A percentile compares a stretch with the other conserved stretches of the same genome.
Evolutionary conservation across 225 moss, liverwort and hornwort species (phyloP).

Genomic region (Asterella californica): DNA sequence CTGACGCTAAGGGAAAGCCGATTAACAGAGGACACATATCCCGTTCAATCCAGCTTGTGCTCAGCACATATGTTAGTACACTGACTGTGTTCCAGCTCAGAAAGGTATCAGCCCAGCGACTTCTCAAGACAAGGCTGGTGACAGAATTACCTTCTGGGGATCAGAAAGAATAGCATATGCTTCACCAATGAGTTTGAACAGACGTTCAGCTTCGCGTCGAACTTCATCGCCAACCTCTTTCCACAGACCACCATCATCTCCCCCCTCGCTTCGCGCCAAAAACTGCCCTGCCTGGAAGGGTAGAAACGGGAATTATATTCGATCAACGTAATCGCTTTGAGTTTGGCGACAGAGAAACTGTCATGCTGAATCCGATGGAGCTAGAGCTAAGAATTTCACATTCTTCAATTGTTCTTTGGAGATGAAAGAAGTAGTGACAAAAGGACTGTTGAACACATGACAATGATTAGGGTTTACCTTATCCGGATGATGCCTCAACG

Average conservation of each 20-base stretch:
- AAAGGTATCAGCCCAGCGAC: too few species aligned
- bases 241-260: slow-evolving; percentile 57
- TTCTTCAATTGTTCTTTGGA: neutral
- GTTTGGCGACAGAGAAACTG: neutral
- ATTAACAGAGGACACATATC: too few species aligned
- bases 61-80: too few species aligned
- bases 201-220: slow-evolving; percentile 84
- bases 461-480: slow-evolving; percentile 35
- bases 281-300: slow-evolving; percentile 74
- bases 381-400: neutral
- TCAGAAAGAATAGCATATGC: slow-evolving; percentile 92
- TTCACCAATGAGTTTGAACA: slow-evolving; percentile 96
- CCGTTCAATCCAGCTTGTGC: too few species aligned
- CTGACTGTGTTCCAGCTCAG: too few species aligned
- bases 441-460: too few species aligned
- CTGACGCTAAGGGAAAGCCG: too few species aligned
- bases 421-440: neutral
- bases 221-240: slow-evolving; percentile 69
- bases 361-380: neutral
- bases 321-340: too few species aligned
- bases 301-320: neutral
- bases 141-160: slow-evolving; percentile 47
- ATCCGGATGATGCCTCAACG: slow-evolving; percentile 91
- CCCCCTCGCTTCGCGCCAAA: slow-evolving; percentile 65
- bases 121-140: neutral